Percentiles rank a stretch among this genome's conserved stretches.
phyloP scores from a whole-genome alignment of 495 filamentous ascomycete species.

The Thozetella sp. region DNA sequence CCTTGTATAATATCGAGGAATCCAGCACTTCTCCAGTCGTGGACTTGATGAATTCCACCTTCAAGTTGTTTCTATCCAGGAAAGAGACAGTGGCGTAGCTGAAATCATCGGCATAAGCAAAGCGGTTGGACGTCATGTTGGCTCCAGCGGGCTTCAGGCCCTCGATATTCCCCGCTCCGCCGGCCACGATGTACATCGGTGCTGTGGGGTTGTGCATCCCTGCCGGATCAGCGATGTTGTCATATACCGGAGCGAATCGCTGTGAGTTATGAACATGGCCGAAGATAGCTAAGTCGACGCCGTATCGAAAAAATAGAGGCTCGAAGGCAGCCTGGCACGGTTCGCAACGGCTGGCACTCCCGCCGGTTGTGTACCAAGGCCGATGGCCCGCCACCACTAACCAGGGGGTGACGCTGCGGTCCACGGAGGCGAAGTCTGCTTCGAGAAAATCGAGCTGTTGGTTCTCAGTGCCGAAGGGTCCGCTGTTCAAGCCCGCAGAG shows the following conservation, averaged over 20 bases:
- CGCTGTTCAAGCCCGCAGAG: slow-evolving; percentile 44
- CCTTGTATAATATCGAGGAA: slow-evolving; percentile 52
- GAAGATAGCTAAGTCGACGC: slow-evolving; percentile 62
- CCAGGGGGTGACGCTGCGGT: slow-evolving; percentile 56
- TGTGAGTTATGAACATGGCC: slow-evolving; percentile 58
- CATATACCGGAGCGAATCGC: slow-evolving; percentile 26
- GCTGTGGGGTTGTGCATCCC: slow-evolving; percentile 54
- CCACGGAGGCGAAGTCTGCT: slow-evolving; percentile 45
- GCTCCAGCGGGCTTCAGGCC: slow-evolving; percentile 36
- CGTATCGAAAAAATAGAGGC: slow-evolving; percentile 57
- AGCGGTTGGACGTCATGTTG: slow-evolving; percentile 46
- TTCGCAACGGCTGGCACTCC: slow-evolving; percentile 44
- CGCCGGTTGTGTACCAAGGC: slow-evolving; percentile 57
- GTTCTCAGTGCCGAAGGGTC: slow-evolving; percentile 47
- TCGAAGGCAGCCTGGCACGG: slow-evolving; percentile 62
- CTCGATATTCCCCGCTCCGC: slow-evolving; percentile 43
- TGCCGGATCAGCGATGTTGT: slow-evolving; percentile 42
- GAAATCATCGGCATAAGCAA: slow-evolving; percentile 58
- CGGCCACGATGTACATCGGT: slow-evolving; percentile 57
- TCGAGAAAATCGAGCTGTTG: slow-evolving; percentile 48
- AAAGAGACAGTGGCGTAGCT: slow-evolving; percentile 48
- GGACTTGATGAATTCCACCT: slow-evolving; percentile 45
- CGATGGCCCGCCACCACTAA: slow-evolving; percentile 61
- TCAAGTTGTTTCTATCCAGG: slow-evolving; percentile 24
- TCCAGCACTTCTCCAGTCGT: slow-evolving; percentile 53